These are phyloP conservation scores for Cercophora samala DNA, from an alignment of 495 filamentous ascomycete genomes.

Conservation along the genomic window DNA sequence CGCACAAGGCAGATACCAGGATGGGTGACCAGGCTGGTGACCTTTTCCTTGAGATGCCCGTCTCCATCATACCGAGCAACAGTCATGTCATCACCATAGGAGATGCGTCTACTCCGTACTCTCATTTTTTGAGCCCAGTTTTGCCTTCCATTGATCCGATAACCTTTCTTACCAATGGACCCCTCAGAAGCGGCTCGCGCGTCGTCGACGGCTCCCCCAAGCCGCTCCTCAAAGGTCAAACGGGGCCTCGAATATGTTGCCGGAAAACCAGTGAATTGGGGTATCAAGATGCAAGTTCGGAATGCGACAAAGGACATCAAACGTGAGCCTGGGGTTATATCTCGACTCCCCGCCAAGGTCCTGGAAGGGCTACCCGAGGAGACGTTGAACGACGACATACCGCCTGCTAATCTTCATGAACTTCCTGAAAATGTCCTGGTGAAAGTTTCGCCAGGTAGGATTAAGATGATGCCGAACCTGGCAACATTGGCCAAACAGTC, in stretches of 20 bases:
- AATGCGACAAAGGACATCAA: neutral
- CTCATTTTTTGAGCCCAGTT: no score
- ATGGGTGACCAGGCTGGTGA: neutral
- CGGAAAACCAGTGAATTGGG: no score
- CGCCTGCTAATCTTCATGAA: neutral
- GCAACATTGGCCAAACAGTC: neutral
- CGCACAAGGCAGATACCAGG: neutral
- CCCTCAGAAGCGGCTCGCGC: no score
- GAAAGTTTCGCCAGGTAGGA: neutral
- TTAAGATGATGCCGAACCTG: neutral
- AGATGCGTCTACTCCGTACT: no score
- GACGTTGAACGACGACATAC: neutral
- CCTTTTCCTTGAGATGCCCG: no score
- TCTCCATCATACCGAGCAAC: no score
- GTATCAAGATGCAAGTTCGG: neutral
- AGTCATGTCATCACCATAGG: neutral
- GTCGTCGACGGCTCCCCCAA: no score
- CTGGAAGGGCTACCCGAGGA: neutral
- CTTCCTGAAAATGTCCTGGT: conserved; percentile 4
- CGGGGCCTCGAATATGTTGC: neutral
- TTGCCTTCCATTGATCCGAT: no score
- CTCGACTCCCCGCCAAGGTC: neutral
- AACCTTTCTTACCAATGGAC: no score
- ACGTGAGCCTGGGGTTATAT: neutral
- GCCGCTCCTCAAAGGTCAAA: no score